Conservation (phyloP, 352 stramenopile genomes). For the Globisporangium apiculatum region DNA sequence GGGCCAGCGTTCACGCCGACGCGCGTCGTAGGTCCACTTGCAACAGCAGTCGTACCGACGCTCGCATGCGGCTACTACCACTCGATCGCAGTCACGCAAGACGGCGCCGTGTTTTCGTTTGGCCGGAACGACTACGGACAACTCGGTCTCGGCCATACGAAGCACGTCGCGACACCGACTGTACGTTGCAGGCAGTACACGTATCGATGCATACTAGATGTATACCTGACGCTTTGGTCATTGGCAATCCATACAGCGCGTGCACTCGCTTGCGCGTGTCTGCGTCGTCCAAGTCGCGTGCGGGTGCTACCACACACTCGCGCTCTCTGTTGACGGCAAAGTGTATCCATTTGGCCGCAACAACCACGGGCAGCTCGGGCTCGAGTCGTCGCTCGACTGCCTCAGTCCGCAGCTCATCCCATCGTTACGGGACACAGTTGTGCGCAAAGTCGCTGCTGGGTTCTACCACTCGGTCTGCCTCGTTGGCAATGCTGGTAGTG, state of each 20-base stretch:
- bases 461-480: constrained; percentile 91
- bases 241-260: constrained; percentile 21
- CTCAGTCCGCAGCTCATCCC: constrained; percentile 67
- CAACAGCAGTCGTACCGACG: constrained; percentile 56
- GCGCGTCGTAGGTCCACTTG: constrained; percentile 39
- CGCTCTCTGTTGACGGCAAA: constrained; percentile 76
- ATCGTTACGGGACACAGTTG: constrained; percentile 38
- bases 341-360: constrained; percentile 92
- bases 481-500: constrained; percentile 13
- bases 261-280: constrained; percentile 41
- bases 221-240: background rate
- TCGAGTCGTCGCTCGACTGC: constrained; percentile 69
- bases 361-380: constrained; percentile 90
- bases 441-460: constrained; percentile 81
- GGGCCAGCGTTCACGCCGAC: constrained; percentile 40
- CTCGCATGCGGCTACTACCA: constrained; percentile 91
- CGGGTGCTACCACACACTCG: constrained; percentile 82
- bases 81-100: constrained; percentile 68
- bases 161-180: constrained; percentile 43
- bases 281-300: constrained; percentile 71
- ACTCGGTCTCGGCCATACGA: constrained; percentile 86
- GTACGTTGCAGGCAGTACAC: constrained; percentile 17
- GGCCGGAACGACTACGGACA: constrained; percentile 93
- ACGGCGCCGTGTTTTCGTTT: constrained; percentile 78
- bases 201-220: background rate